These are phyloP conservation scores for Cryphonectria naterciae DNA, from an alignment of 2,329 filamentous ascomycete genomes.

Conservation along the genomic window DNA sequence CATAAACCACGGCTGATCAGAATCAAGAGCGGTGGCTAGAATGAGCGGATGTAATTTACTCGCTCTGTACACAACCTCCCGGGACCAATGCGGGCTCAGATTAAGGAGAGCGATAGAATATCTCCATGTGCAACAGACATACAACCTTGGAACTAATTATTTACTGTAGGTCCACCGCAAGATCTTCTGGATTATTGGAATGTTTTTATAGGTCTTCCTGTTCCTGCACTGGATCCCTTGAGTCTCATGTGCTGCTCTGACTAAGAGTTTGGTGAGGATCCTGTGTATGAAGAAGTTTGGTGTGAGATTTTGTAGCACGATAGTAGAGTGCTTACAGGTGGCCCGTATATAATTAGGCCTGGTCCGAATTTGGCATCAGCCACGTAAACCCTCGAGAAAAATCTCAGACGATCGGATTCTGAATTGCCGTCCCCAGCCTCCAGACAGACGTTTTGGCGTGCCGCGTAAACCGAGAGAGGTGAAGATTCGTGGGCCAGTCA, in stretches of 20 bases:
- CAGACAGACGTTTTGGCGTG: not conserved
- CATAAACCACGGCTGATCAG: not conserved
- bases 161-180: not conserved
- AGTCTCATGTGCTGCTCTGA: not conserved
- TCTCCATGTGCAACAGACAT: too few species aligned
- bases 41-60: not conserved
- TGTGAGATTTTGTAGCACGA: not conserved
- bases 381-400: not conserved
- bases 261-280: not conserved
- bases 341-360: not conserved
- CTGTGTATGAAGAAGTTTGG: not conserved
- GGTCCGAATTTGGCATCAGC: not conserved
- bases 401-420: not conserved
- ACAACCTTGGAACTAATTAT: too few species aligned
- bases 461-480: not conserved
- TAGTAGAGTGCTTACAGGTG: not conserved
- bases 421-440: not conserved
- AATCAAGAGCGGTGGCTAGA: not conserved
- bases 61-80: not conserved
- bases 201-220: not conserved
- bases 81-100: not conserved
- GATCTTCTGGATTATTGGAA: not conserved
- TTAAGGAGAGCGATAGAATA: not conserved
- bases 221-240: not conserved
- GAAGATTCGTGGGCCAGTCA: not conserved